Evolutionary conservation across 192 early-diverging fungal species (phyloP), one percentile per base, ranked within the genome.

Genomic region (Entomortierella chlamydospora): DNA sequence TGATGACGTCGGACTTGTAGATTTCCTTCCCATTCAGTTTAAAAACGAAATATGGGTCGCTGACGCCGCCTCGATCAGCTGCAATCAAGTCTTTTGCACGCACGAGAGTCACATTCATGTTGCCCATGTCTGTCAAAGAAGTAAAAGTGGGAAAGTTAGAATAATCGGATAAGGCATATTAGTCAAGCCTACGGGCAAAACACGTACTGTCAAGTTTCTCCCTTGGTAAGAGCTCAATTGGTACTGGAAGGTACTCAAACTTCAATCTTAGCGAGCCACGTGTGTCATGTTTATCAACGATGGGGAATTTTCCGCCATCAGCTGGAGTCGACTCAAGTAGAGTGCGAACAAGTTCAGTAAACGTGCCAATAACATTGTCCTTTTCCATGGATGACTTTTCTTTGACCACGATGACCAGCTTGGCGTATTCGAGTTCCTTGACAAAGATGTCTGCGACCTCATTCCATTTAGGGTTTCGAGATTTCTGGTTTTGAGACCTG

Each of bases 41-140:
- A 64, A 93, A 89, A 42, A 90, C 85, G 1, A 93, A 76, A 57
- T 88, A 95, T 7, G 94, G 94, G 61, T 95, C 93, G 51, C 89
- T 91, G 0, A 86, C 83, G 22, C 93, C 93, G 11, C 87, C 85
- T 29, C 89, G 87, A 81, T 95, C 93, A 9, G 87, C 92, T 37
- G 90, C 90, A 13, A 86, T 86, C 64, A 95, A 69, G 55, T 91
- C 84, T 20, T 69, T 74, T 0, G 88, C 92, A 4, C 84, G 84
- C 2, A 89, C 50, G 22, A 90, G 73, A 13, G 85, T 89, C 50
- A 95, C 82, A 0, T 83, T 83, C 58, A 95, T 70, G 57, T 81
- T 87, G 50, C 93, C 93, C 83, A 87, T 87, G 66, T 93, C 83
- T 86, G 74, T 47, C 25, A 28, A 3, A 57, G 3, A 58, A 12